These are phyloP conservation scores for Phytophthora tentaculata DNA, from an alignment of 352 stramenopile species.

Conservation along the genomic window DNA sequence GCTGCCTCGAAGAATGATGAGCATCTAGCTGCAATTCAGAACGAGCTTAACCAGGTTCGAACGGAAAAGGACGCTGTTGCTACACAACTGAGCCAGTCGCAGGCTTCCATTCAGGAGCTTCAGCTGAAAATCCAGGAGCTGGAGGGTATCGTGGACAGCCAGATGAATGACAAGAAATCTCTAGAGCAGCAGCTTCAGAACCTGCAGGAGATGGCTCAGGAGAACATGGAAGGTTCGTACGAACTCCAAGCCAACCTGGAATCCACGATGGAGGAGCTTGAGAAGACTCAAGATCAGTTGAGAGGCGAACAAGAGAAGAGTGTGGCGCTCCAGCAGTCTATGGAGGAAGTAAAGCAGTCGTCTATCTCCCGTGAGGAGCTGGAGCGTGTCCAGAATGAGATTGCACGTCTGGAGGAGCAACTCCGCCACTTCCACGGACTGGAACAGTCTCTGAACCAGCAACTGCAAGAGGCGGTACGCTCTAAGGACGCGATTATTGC, in stretches of 20 bases:
- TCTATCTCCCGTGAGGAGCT: conserved; percentile 39
- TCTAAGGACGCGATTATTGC: conserved; percentile 37
- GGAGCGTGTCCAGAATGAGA: conserved; percentile 41
- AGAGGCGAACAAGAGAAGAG: conserved; percentile 38
- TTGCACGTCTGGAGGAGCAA: conserved; percentile 43
- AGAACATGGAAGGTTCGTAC: conserved; percentile 58
- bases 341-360: conserved; percentile 33
- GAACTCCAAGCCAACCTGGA: conserved; percentile 72
- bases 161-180: conserved; percentile 40
- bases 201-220: conserved; percentile 65
- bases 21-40: conserved; percentile 27
- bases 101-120: conserved; percentile 31
- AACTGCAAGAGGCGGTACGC: conserved; percentile 34
- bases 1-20: conserved; percentile 48
- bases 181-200: conserved; percentile 70
- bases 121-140: conserved; percentile 38
- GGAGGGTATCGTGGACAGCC: conserved; percentile 34
- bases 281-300: conserved; percentile 35
- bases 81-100: conserved; percentile 26
- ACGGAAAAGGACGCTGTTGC: conserved; percentile 33
- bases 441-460: conserved; percentile 49
- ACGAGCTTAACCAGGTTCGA: conserved; percentile 36
- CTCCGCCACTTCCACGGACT: conserved; percentile 43
- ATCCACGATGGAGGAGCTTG: conserved; percentile 53
- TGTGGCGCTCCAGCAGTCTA: conserved; percentile 26